Evolutionary conservation across 164 flowering plant genomes (phyloP), one percentile per base, ranked within the genome.

Genomic region (Umbellularia californica): DNA sequence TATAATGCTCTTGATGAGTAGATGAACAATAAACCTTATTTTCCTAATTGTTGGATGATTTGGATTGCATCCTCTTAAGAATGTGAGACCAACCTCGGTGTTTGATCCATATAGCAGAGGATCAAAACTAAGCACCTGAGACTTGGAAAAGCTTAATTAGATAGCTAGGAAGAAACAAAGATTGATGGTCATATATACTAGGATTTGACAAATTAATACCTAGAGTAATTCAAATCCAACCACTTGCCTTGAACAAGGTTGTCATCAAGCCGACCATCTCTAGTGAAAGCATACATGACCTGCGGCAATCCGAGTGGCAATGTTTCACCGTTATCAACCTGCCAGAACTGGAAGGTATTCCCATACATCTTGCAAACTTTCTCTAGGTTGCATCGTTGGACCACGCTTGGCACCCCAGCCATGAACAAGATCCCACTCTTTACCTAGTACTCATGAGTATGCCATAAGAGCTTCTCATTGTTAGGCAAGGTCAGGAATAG

Each of bases 361-460:
- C 97, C 98, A 55, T 94, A 94, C 0, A 97, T 91, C 80, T 89
- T 88, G 78, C 74, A 72, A 0, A 91, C 87, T 74, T 90, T 92
- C n/a, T 88, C 91, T 14, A 94, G 79, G 51, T 89, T 95, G 72
- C 79, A 85, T 0, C 92, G 80, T 81, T 92, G 82, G 3, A 92
- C 70, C 1, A 88, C 83, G 1, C 89, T 92, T 0, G 97, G 97
- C 13, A 92, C 81, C 0, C 89, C 87, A 0, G 97, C 94, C 89
- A 94, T 81, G 91, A 90, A 92, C 15, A 91, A 80, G 20, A 81
- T 68, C 20, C 97, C 98, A 58, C 97, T 84, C 87, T 91, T 94
- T 72, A 94, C 98, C 76, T 94, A 97, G 80, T 78, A 92, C 89
- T 87, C 94, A 75, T 94, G 98, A 0, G 89, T 83, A 80, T 94